Conservation (phyloP, 1,284 basidiomycete genomes). For the Vanrija sp. region DNA sequence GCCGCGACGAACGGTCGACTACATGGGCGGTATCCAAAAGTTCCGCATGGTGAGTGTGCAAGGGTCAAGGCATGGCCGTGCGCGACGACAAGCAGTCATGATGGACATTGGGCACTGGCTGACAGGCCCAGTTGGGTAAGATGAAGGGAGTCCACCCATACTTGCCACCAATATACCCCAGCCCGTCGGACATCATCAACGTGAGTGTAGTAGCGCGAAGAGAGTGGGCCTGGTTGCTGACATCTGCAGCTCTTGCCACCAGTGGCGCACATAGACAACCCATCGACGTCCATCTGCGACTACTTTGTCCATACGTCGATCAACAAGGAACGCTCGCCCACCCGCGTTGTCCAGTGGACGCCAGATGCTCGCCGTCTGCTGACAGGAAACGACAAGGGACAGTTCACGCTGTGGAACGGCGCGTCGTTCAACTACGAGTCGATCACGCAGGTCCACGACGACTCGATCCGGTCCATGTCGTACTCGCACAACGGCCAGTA, state of each 20-base stretch:
- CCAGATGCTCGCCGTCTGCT: slow-evolving; percentile 88
- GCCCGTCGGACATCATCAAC: slow-evolving; percentile 76
- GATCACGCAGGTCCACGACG: slow-evolving; percentile 95
- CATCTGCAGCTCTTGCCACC: slow-evolving; percentile 74
- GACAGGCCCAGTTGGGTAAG: slow-evolving; percentile 59
- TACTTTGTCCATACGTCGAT: slow-evolving; percentile 97
- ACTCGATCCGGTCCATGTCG: slow-evolving; percentile 79
- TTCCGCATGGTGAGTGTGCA: slow-evolving; percentile 68
- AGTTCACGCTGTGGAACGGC: slow-evolving; percentile 99
- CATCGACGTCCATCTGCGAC: slow-evolving; percentile 86
- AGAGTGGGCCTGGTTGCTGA: not conserved
- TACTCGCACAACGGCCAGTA: slow-evolving; percentile 90
- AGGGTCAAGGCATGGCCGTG: not conserved
- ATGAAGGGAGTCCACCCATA: slow-evolving; percentile 67
- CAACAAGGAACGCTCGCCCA: slow-evolving; percentile 96
- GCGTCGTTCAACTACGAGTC: slow-evolving; percentile 99
- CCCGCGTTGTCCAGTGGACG: slow-evolving; percentile 96
- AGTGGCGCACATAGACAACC: slow-evolving; percentile 80
- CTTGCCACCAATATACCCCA: slow-evolving; percentile 71
- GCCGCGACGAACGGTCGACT: slow-evolving; percentile 90
- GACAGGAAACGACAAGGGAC: slow-evolving; percentile 93
- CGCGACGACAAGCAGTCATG: too few relatives aligned
- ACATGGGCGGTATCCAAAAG: slow-evolving; percentile 77
- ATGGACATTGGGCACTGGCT: not conserved
- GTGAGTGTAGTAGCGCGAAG: slow-evolving; percentile 52